Conservation (phyloP, 306 rosid species). For the Castanospermum australe region DNA sequence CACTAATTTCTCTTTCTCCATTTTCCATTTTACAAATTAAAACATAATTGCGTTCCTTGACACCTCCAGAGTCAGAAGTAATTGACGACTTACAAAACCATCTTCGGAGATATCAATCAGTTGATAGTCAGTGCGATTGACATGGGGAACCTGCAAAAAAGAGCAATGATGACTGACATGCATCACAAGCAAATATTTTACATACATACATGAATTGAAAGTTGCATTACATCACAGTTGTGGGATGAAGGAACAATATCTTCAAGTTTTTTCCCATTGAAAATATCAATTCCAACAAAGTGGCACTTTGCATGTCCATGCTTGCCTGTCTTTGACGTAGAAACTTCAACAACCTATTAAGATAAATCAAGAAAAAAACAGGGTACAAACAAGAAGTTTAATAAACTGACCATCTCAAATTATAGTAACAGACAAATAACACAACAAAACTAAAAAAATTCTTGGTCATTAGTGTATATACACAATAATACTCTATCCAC, state of each 20-base stretch:
- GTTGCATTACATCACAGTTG: conserved; percentile 60
- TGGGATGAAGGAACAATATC: conserved; percentile 80
- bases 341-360: conserved; percentile 44
- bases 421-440: not conserved
- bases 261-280: conserved; percentile 75
- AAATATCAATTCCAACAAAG: conserved; percentile 71
- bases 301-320: conserved; percentile 82
- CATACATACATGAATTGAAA: not conserved
- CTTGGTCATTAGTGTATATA: not conserved
- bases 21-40: not conserved
- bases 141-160: conserved; percentile 66
- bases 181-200: not conserved
- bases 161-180: not conserved
- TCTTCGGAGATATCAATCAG: conserved; percentile 77
- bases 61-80: not conserved
- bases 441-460: not conserved
- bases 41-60: not conserved
- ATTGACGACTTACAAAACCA: conserved; percentile 60
- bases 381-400: not conserved
- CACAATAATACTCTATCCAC: too few species aligned
- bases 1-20: not conserved
- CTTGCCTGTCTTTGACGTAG: conserved; percentile 76
- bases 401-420: not conserved
- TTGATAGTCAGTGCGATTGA: conserved; percentile 71
- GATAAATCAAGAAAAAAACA: not conserved